A percentile compares a stretch with the other conserved stretches of the same genome.
These are phyloP conservation scores for Trematosphaeria pertusa DNA, from an alignment of 2,329 filamentous ascomycete species.

Conservation along the genomic window DNA sequence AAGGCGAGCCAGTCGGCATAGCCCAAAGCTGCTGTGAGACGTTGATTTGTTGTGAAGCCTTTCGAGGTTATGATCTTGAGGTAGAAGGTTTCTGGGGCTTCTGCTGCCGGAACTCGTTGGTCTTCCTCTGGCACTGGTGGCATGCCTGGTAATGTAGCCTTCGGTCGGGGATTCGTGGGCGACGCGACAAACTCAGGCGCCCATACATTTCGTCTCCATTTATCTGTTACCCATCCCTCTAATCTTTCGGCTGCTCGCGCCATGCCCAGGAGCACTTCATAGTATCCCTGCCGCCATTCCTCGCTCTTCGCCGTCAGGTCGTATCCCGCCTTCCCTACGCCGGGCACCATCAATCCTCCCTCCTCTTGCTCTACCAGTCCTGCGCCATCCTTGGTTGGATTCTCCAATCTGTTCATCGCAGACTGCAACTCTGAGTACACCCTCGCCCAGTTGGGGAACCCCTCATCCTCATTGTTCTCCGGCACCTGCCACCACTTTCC, in stretches of 20 bases:
- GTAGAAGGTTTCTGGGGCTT: slow-evolving; percentile 76
- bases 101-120: slow-evolving; percentile 73
- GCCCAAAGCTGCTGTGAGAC: slow-evolving; percentile 79
- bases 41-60: slow-evolving; percentile 80
- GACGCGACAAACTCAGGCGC: slow-evolving; percentile 77
- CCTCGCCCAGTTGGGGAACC: slow-evolving; percentile 73
- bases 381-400: slow-evolving; percentile 71
- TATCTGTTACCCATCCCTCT: slow-evolving; percentile 79
- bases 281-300: slow-evolving; percentile 86
- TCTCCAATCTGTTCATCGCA: slow-evolving; percentile 72
- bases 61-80: slow-evolving; percentile 79
- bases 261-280: slow-evolving; percentile 78
- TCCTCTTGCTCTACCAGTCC: slow-evolving; percentile 66
- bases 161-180: slow-evolving; percentile 81
- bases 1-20: slow-evolving; percentile 87
- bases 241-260: slow-evolving; percentile 80
- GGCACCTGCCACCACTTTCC: slow-evolving; percentile 57
- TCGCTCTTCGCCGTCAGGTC: slow-evolving; percentile 80
- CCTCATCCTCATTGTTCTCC: slow-evolving; percentile 64
- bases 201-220: slow-evolving; percentile 66
- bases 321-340: slow-evolving; percentile 58
- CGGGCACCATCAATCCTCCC: slow-evolving; percentile 52
- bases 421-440: slow-evolving; percentile 67
- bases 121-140: slow-evolving; percentile 74
- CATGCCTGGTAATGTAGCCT: slow-evolving; percentile 71